Percentiles rank a stretch among this genome's conserved stretches.
These are phyloP conservation scores for Escovopsis sp. DNA, from an alignment of 2,329 filamentous ascomycete species.

Conservation along the genomic window DNA sequence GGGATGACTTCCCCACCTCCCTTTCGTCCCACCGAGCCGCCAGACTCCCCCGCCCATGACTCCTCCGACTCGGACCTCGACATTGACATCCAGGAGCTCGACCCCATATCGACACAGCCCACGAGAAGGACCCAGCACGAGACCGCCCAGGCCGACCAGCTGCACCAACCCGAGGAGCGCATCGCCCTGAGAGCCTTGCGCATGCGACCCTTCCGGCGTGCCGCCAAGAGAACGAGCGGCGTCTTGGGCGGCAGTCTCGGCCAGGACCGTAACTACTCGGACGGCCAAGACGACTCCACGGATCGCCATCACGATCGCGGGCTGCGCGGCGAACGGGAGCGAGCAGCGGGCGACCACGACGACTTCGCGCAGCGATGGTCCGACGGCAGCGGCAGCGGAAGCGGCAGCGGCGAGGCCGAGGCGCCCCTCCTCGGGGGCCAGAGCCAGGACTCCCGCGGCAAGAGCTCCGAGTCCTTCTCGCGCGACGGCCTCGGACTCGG, in stretches of 20 bases:
- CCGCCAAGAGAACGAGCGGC: conserved; percentile 37
- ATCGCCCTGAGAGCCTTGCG: conserved; percentile 61
- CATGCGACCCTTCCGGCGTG: conserved; percentile 47
- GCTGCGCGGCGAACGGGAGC: too few species aligned
- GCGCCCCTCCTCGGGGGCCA: conserved; percentile 50
- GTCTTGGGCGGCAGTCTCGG: conserved; percentile 42
- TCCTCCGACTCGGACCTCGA: conserved; percentile 54
- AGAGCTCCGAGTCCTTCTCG: conserved; percentile 12
- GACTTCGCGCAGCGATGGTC: conserved; percentile 40
- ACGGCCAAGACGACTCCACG: conserved; percentile 53
- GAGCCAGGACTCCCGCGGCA: conserved; percentile 12
- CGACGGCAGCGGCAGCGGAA: conserved; percentile 36
- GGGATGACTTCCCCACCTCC: conserved; percentile 43
- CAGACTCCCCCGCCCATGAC: conserved; percentile 51
- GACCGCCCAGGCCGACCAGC: conserved; percentile 15
- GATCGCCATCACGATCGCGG: too few species aligned
- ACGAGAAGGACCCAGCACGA: conserved; percentile 17
- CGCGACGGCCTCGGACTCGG: conserved; percentile 13
- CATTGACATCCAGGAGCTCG: conserved; percentile 68
- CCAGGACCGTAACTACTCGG: conserved; percentile 37
- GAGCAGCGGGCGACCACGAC: conserved; percentile 42
- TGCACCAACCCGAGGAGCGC: conserved; percentile 29
- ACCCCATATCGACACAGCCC: conserved; percentile 38
- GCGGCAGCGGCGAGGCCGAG: conserved; percentile 42
- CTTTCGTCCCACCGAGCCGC: conserved; percentile 42